phyloP scores from a whole-genome alignment of 2,329 filamentous ascomycete species.

The Fusarium nurragi region DNA sequence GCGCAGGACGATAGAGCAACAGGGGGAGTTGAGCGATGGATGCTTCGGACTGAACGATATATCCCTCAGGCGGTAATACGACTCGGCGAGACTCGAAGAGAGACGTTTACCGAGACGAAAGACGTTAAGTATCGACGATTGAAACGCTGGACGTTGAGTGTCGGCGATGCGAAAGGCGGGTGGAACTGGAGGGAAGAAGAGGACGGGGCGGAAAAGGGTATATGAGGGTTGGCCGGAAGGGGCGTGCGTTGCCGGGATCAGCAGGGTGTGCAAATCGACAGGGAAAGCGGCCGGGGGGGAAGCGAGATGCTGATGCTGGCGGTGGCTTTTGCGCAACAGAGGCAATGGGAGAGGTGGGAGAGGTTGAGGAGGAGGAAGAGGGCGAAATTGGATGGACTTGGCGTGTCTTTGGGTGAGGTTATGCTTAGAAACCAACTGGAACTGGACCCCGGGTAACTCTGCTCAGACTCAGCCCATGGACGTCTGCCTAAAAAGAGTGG shows the following conservation, averaged over 20 bases:
- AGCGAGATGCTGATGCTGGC: slow-evolving; percentile 17
- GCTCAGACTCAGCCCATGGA: slow-evolving; percentile 41
- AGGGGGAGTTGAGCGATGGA: slow-evolving; percentile 25
- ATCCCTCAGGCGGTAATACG: slow-evolving; percentile 24
- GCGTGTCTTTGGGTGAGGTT: slow-evolving; percentile 30
- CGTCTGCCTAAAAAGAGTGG: slow-evolving; percentile 48
- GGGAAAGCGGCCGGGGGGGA: slow-evolving; percentile 2
- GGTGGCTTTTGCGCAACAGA: slow-evolving; percentile 37
- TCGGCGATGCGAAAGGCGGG: slow-evolving; percentile 38
- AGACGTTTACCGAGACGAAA: slow-evolving; percentile 19
- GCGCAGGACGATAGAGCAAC: slow-evolving; percentile 25
- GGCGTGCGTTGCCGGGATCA: slow-evolving; percentile 10
- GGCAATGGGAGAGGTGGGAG: slow-evolving; percentile 6
- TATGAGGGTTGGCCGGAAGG: slow-evolving; percentile 38
- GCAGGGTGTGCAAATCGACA: slow-evolving; percentile 24
- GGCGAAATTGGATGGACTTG: slow-evolving; percentile 12
- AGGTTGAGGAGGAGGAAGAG: slow-evolving; percentile 20
- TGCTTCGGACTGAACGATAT: slow-evolving; percentile 25
- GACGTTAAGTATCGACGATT: slow-evolving; percentile 25
- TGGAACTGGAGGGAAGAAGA: slow-evolving; percentile 41
- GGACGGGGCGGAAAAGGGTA: slow-evolving; percentile 42
- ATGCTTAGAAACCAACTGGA: slow-evolving; percentile 44
- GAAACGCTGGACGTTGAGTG: slow-evolving; percentile 23
- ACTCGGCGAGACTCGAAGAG: slow-evolving; percentile 10
- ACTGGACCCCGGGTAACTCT: slow-evolving; percentile 13